Base-by-base conservation (phyloP, 768 basidiomycete genomes). In the Mycena filopes region DNA sequence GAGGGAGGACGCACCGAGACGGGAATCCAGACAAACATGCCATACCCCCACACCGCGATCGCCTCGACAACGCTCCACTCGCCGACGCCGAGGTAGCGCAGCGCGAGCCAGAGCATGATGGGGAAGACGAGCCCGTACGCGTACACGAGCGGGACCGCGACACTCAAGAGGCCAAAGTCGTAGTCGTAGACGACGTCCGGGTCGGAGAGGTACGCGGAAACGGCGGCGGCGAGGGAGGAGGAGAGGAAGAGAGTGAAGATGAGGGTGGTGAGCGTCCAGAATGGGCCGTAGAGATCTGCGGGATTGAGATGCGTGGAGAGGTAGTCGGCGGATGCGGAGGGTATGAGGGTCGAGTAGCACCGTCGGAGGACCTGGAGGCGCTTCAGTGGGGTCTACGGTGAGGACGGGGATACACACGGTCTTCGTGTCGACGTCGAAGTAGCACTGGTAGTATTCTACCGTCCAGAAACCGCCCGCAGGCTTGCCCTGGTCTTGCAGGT, bases 241-340 rank as follows among this genome's bases (percentile, higher is more conserved):
- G 93, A 96, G 62, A 98, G 87, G 82, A 96, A 98, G 63, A 98
- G 88, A 0, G 91, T 85, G 74, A 99, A 94, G 46, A 98, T 91
- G 66, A 99, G 88, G 1, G 97, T 99, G 1, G 96, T 97, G 40
- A 98, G 86, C 0, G 96, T 95, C 97, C 97, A 99, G 82, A 99
- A 98, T 1, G 97, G 96, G 0, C 96, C 96, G 74, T 93, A 92
- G 42, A 94, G 86, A 74, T 94, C 92, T 43, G 89, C 83, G 45
- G 91, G 91, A 56, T 82, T 85, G 36, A 90, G 83, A 63, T 90
- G 86, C 15, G 85, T 84, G 6, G 88, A 81, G 54, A 88, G 82
- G 73, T 88, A 94, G 47, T 65, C 63, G 20, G 63, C 78, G 31
- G 89, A 85, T 29, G n/a, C n/a, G n/a, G 84, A 84, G n/a, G 92